Conservation (phyloP, 768 basidiomycete genomes). For the Lentinula sp. region DNA sequence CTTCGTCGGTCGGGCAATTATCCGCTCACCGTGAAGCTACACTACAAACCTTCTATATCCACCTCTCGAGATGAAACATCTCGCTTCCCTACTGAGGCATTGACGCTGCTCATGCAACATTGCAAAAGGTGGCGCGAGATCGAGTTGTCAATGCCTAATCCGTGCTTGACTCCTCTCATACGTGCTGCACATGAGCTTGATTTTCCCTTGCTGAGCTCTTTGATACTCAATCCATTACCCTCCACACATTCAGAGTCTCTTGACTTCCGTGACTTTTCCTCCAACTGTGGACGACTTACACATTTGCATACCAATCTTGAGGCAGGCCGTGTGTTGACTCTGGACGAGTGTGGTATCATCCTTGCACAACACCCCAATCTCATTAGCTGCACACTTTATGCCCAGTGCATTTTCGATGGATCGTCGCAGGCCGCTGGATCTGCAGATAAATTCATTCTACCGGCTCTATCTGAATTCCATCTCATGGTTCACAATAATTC, state of each 20-base stretch:
- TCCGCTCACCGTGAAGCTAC: conserved; percentile 25
- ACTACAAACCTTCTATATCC: conserved; percentile 16
- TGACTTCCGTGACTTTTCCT: conserved; percentile 17
- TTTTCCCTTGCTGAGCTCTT: conserved; percentile 23
- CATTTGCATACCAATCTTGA: conserved; percentile 29
- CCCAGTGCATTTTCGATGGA: conserved; percentile 20
- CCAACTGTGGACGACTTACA: conserved; percentile 36
- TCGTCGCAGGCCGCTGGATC: not conserved
- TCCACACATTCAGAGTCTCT: conserved; percentile 15
- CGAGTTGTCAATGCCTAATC: conserved; percentile 25
- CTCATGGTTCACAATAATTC: conserved; percentile 22
- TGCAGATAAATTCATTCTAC: conserved; percentile 16
- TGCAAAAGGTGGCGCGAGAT: conserved; percentile 31
- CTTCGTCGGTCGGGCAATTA: conserved; percentile 27
- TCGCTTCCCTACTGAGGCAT: conserved; percentile 16
- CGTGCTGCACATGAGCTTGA: conserved; percentile 12
- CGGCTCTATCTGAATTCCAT: conserved; percentile 24
- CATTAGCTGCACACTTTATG: conserved; percentile 24
- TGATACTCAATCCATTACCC: conserved; percentile 22
- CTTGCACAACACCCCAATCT: conserved; percentile 26
- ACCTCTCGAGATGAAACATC: conserved; percentile 8
- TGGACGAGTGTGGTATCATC: conserved; percentile 29
- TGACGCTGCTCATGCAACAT: conserved; percentile 24
- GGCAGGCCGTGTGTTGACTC: conserved; percentile 23
- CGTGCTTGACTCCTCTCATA: conserved; percentile 17